A percentile compares a stretch with the other conserved stretches of the same genome.
Conservation (phyloP, 140 eudicot species). For the Stevia rebaudiana region DNA sequence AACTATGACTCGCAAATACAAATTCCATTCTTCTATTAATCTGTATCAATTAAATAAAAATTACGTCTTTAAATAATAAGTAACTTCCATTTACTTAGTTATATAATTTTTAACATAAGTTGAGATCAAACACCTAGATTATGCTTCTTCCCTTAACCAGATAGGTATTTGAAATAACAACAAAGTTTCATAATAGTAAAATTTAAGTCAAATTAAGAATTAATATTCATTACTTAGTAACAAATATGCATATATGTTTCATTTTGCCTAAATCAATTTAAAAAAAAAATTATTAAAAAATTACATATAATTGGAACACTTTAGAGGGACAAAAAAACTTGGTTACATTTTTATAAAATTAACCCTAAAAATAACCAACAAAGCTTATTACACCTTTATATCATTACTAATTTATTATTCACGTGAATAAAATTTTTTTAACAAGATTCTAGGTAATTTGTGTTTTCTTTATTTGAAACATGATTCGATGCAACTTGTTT, state of each 20-base stretch:
- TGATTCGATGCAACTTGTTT: not conserved
- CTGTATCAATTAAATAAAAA: conserved; percentile 40
- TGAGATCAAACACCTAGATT: not conserved
- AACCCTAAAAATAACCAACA: not conserved
- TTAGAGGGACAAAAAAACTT: no score
- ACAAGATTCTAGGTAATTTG: not conserved
- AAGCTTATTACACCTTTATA: not conserved
- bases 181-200: no score
- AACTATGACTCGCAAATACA: conserved; percentile 96
- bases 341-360: no score
- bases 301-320: no score
- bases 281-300: no score
- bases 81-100: not conserved
- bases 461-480: conserved; percentile 2
- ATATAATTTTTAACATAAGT: not conserved
- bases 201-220: no score
- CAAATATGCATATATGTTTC: no score
- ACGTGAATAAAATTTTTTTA: no score
- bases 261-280: no score
- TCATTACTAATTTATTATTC: not conserved
- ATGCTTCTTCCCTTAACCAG: not conserved
- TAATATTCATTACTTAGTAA: no score
- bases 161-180: no score
- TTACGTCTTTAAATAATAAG: not conserved
- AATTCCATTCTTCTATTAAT: conserved; percentile 96